phyloP scores from a whole-genome alignment of 176 grass and related monocot species.

The Juncus effusus region DNA sequence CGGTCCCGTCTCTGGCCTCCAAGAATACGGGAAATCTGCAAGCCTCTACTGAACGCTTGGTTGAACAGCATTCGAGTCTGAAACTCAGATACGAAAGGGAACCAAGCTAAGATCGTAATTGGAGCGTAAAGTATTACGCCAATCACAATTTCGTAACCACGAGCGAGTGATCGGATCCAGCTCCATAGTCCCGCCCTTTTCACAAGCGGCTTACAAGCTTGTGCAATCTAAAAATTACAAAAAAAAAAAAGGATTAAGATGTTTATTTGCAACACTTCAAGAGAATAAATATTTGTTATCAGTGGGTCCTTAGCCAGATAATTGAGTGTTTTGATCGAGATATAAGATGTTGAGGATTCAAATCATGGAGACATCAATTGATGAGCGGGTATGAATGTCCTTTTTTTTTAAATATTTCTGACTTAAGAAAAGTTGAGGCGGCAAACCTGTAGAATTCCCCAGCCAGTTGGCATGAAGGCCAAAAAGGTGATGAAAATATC shows the following conservation, averaged over 20 bases:
- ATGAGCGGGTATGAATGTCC: slow-evolving; percentile 63
- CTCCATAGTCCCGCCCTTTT: slow-evolving; percentile 45
- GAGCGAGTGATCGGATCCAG: slow-evolving; percentile 67
- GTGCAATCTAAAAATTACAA: slow-evolving; percentile 45
- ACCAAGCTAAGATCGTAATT: slow-evolving; percentile 85
- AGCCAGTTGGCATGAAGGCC: slow-evolving; percentile 85
- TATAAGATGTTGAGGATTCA: too few relatives aligned
- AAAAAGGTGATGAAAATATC: slow-evolving; percentile 76
- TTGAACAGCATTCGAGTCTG: slow-evolving; percentile 86
- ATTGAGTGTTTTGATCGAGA: background rate
- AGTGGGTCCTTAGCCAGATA: background rate
- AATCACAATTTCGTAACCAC: slow-evolving; percentile 88
- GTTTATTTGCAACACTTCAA: too few relatives aligned
- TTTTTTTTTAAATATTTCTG: slow-evolving; percentile 57
- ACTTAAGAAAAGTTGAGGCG: too few relatives aligned
- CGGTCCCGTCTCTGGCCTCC: slow-evolving; percentile 72
- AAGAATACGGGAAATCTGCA: slow-evolving; percentile 95
- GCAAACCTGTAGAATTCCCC: slow-evolving; percentile 80
- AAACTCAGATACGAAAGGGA: slow-evolving; percentile 96
- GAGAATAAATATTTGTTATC: too few relatives aligned
- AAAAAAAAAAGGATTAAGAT: background rate
- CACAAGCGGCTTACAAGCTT: slow-evolving; percentile 51
- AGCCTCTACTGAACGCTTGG: slow-evolving; percentile 83
- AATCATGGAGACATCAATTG: slow-evolving; percentile 13
- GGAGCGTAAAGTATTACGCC: slow-evolving; percentile 71